phyloP scores from a whole-genome alignment of 208 protist genomes.

The Acanthamoeba rhysodes region DNA sequence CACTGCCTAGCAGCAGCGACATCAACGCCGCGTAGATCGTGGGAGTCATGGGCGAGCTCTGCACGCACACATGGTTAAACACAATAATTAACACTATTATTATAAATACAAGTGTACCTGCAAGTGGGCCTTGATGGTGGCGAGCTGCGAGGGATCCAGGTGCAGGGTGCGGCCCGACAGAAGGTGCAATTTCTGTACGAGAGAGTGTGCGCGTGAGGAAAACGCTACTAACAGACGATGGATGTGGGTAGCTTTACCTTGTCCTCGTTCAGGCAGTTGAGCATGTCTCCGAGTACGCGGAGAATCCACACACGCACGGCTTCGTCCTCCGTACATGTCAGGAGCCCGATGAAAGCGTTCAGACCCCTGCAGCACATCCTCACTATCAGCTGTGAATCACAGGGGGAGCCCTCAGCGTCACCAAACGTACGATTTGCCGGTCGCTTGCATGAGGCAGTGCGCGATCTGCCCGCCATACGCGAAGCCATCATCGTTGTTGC shows the following conservation, averaged over 20 bases:
- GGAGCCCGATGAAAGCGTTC: slow-evolving; percentile 34
- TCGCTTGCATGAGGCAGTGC: slow-evolving; percentile 46
- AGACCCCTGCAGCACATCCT: not conserved
- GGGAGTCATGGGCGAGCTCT: slow-evolving; percentile 7
- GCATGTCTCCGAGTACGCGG: slow-evolving; percentile 28
- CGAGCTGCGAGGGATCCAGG: slow-evolving; percentile 9
- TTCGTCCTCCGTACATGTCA: slow-evolving; percentile 21
- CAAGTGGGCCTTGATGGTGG: slow-evolving; percentile 48
- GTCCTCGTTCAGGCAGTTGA: slow-evolving; percentile 58
- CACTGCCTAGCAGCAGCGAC: not conserved
- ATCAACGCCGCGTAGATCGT: slow-evolving; percentile 55
- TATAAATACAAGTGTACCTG: not conserved
- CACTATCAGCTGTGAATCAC: not conserved
- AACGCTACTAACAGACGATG: not conserved
- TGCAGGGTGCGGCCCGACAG: slow-evolving; percentile 16
- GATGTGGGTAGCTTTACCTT: not conserved
- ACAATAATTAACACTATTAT: too few species aligned
- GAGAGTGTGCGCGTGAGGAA: too few species aligned
- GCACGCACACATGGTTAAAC: not conserved
- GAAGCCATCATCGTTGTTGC: not conserved
- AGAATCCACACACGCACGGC: slow-evolving; percentile 55
- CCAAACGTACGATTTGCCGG: slow-evolving; percentile 31
- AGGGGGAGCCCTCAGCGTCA: not conserved
- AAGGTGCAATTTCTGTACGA: slow-evolving; percentile 28
- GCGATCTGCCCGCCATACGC: slow-evolving; percentile 58